Base-by-base conservation (phyloP, 2,329 filamentous ascomycete genomes). In the Aquanectria penicillioides region DNA sequence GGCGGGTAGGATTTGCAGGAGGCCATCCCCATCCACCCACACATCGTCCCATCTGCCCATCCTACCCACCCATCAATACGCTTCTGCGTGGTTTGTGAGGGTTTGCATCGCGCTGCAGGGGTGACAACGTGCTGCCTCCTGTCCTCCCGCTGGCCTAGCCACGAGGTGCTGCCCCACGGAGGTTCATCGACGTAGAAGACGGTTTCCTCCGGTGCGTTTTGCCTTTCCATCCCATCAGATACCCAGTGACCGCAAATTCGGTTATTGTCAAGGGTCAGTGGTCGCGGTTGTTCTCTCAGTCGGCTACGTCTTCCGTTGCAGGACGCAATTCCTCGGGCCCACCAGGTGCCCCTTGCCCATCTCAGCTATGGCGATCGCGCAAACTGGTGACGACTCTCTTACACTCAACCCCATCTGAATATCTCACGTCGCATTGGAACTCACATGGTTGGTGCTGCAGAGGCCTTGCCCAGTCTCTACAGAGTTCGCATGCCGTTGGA, bases 1-100 rank as follows among this genome's bases (percentile, higher is more conserved):
- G 36, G 36, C 36, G 38, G 15, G 25, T 29, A 50, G 23, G 20
- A 51, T 36, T n/a, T 51, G 48, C 36, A 36, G 48, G 48, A 51
- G 20, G 40, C 40, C 29, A 25, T 49, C 17, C 9, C 22, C 29
- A 9, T 12, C 44, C 44, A 49, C 18, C 37, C 46, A 29, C 22
- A 29, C 25, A 54, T 54, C 51, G 25, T 54, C 31, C 44, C 44
- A 57, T 57, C 38, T 43, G 34, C 34, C 43, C 43, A 48, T 48
- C 5, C 51, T 40, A 55, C 43, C 40, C 47, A 51, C 40, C 26
- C 38, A 38, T 51, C 31, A 43, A 33, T 23, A 44, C 41, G n/a
- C 33, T 25, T 26, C 25, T 28, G 25, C 25, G 37, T 34, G 9
- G 44, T 25, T 15, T n/a, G 13, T 33, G 11, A 33, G 31, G 31